Evolutionary conservation across 164 flowering plant genomes (phyloP), one percentile per base, ranked within the genome.

Genomic region (Paratinospora sagittata): DNA sequence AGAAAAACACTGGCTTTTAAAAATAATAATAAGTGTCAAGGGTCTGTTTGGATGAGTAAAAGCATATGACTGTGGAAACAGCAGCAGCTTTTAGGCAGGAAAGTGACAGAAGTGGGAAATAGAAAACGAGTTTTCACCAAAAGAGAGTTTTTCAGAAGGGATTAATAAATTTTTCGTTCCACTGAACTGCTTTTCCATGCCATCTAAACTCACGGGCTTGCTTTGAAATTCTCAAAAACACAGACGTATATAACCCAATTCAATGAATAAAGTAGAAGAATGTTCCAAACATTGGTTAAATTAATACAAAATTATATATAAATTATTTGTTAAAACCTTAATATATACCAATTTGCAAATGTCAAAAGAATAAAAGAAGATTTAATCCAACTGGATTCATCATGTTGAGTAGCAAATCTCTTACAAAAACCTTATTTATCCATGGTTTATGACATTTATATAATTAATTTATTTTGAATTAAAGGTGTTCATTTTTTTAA

Each of bases 161-260:
- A 70, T 68, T 72, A 68, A 60, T 72, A 76, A 64, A 71, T 71
- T 76, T 70, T 76, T 74, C 75, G 68, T 41, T 62, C 69, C 71
- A 66, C 73, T 70, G 27, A 72, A 72, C 39, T 71, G 61, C 69
- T 72, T 71, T 71, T 77, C 76, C 72, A 71, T 68, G 55, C 65
- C 63, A 63, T 68, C 78, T 34, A 33, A 43, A 76, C 77, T 82
- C 85, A 80, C 83, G 83, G 80, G 83, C 36, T 30, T 65, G 78
- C 83, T 52, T 80, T 78, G 83, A 75, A 78, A 69, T 73, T 21
- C 62, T 47, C 61, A 52, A 66, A 79, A 52, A 52, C 16, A 4
- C 6, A 52, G 16, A 7, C 1, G 4, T 49, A 49, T 62, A 30
- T 3, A 66, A 63, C 66, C 19, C 8, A 47, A n/a, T 17, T 47